Evolutionary conservation across 306 rosid species (phyloP).

Genomic region (Chamaecrista fasciculata): DNA sequence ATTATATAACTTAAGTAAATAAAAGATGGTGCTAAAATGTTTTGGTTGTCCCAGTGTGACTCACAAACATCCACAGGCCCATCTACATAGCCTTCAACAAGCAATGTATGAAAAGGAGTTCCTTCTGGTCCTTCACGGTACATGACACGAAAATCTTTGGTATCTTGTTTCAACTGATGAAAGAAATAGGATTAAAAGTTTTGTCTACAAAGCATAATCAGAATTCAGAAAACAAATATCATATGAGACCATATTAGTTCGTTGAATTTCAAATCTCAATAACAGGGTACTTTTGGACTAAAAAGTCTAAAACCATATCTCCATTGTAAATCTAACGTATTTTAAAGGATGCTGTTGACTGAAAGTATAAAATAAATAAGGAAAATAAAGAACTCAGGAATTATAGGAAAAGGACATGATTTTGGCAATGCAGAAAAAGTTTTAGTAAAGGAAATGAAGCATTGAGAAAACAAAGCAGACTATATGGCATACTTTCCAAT

Average conservation of each 20-base stretch:
- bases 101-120: slow-evolving; percentile 70
- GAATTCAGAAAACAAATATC: slow-evolving; percentile 9
- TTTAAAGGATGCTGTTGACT: neutral
- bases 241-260: slow-evolving; percentile 12
- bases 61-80: slow-evolving; percentile 76
- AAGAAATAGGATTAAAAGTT: slow-evolving; percentile 23
- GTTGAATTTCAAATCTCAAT: slow-evolving; percentile 24
- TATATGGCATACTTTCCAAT: slow-evolving; percentile 73
- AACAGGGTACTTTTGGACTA: neutral
- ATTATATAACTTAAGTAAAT: neutral
- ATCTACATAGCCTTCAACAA: slow-evolving; percentile 81
- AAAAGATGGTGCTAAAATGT: neutral
- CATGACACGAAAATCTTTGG: slow-evolving; percentile 80
- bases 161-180: slow-evolving; percentile 73
- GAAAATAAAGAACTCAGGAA: neutral
- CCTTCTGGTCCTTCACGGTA: slow-evolving; percentile 74
- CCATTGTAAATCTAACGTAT: neutral
- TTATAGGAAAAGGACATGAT: neutral
- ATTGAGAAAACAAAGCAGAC: slow-evolving; percentile 15
- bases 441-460: slow-evolving; percentile 22
- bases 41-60: slow-evolving; percentile 31
- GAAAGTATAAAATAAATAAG: neutral
- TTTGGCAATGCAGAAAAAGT: neutral
- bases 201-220: slow-evolving; percentile 6
- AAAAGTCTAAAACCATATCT: slow-evolving; percentile 15